Evolutionary conservation across 2,329 filamentous ascomycete species (phyloP).

Genomic region (Fusarium sp.): DNA sequence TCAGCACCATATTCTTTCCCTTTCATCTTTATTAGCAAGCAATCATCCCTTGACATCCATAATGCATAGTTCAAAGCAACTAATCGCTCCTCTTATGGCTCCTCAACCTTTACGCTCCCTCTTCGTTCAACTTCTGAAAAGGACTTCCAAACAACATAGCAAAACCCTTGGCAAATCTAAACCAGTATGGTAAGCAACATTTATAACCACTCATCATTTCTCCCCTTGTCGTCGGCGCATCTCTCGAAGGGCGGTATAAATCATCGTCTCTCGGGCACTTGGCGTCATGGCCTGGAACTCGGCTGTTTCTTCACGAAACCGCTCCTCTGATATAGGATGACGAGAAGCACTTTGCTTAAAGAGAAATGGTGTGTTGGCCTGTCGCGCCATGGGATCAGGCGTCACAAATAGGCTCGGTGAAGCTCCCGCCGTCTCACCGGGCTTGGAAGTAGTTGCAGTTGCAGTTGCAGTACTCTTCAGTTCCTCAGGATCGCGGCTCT

Average conservation of each 20-base stretch:
- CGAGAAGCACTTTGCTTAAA: background rate
- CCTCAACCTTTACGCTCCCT: background rate
- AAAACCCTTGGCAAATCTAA: background rate
- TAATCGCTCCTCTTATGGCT: background rate
- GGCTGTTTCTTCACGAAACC: background rate
- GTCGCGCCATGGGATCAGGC: background rate
- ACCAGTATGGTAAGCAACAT: rapidly evolving
- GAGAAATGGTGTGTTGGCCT: rapidly evolving
- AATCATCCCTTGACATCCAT: background rate
- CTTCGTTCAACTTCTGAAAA: background rate
- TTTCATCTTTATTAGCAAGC: rapidly evolving
- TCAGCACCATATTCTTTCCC: rapidly evolving
- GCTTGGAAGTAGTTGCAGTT: rapidly evolving
- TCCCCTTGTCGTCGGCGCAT: background rate
- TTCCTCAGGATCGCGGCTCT: rapidly evolving
- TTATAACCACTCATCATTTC: background rate
- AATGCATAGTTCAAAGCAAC: background rate
- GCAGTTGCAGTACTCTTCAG: rapidly evolving
- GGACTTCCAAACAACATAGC: rapidly evolving
- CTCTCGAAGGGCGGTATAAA: background rate
- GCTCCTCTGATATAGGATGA: rapidly evolving
- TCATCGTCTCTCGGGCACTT: background rate
- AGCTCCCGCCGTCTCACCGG: background rate
- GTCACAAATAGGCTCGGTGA: background rate
- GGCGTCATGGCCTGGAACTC: conserved; percentile 4